These are phyloP conservation scores for Aspergillus wentii DNA, from an alignment of 495 filamentous ascomycete species.

Conservation along the genomic window DNA sequence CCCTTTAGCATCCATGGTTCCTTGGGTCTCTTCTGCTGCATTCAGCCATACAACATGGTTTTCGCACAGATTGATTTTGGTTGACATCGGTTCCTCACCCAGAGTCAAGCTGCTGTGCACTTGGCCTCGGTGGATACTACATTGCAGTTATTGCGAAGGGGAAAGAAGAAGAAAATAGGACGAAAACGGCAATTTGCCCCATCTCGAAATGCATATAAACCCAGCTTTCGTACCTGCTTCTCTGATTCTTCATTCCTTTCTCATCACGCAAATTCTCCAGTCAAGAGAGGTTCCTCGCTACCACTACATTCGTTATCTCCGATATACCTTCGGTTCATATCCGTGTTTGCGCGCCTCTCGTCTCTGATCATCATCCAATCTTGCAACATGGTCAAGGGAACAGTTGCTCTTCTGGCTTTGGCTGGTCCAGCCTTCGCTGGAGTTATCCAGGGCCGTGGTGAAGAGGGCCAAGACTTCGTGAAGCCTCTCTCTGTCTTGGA, in stretches of 20 bases:
- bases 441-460: constrained; percentile 30
- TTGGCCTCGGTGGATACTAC: constrained; percentile 21
- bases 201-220: constrained; percentile 29
- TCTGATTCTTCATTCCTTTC: constrained; percentile 4
- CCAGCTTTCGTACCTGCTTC: constrained; percentile 7
- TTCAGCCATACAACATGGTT: constrained; percentile 5
- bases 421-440: constrained; percentile 37
- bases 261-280: constrained; percentile 8
- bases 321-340: constrained; percentile 15
- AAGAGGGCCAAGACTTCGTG: constrained; percentile 10
- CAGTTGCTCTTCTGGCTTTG: constrained; percentile 36
- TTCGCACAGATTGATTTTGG: too few relatives aligned
- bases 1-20: too few relatives aligned
- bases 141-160: constrained; percentile 20
- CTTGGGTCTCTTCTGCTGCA: too few relatives aligned
- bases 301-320: constrained; percentile 34
- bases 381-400: constrained; percentile 37
- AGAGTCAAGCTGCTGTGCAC: too few relatives aligned
- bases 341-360: constrained; percentile 3
- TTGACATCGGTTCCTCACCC: too few relatives aligned
- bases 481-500: background rate
- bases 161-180: constrained; percentile 3
- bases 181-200: constrained; percentile 11
- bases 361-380: constrained; percentile 15
- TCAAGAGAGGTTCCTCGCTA: constrained; percentile 18